These are phyloP conservation scores for Lonicera japonica DNA, from an alignment of 129 eudicot genomes.

Conservation along the genomic window DNA sequence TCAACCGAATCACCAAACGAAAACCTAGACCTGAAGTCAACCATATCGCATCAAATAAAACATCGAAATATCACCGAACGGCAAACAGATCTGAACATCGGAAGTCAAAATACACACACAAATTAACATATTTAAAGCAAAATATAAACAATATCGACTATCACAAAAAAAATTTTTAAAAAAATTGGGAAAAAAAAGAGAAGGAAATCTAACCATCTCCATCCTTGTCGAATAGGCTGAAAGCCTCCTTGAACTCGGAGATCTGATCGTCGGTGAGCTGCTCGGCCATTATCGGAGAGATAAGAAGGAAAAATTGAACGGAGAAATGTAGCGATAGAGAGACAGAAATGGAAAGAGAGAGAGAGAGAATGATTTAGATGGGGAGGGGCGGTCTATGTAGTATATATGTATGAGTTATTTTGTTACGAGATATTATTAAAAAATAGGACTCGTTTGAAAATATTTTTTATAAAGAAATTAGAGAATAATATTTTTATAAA, in stretches of 20 bases:
- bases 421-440: too few species aligned
- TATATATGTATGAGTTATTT: too few species aligned
- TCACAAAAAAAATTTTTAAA: neutral
- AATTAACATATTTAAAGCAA: neutral
- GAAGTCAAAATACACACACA: neutral
- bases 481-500: too few species aligned
- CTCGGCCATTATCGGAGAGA: slow-evolving; percentile 24
- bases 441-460: too few species aligned
- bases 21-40: too few species aligned
- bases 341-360: neutral
- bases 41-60: too few species aligned
- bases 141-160: slow-evolving; percentile 8
- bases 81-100: slow-evolving; percentile 7
- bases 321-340: too few species aligned
- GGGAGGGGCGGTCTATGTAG: neutral
- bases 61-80: too few species aligned
- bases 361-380: neutral
- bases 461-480: too few species aligned
- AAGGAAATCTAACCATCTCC: slow-evolving; percentile 19
- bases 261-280: slow-evolving; percentile 45
- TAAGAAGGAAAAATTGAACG: neutral
- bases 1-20: neutral
- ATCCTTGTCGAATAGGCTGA: slow-evolving; percentile 37
- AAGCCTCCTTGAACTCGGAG: slow-evolving; percentile 38
- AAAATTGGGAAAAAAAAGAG: neutral